A percentile compares a stretch with the other conserved stretches of the same genome.
phyloP scores from a whole-genome alignment of 2,329 filamentous ascomycete genomes.

The Elsinoe australis region DNA sequence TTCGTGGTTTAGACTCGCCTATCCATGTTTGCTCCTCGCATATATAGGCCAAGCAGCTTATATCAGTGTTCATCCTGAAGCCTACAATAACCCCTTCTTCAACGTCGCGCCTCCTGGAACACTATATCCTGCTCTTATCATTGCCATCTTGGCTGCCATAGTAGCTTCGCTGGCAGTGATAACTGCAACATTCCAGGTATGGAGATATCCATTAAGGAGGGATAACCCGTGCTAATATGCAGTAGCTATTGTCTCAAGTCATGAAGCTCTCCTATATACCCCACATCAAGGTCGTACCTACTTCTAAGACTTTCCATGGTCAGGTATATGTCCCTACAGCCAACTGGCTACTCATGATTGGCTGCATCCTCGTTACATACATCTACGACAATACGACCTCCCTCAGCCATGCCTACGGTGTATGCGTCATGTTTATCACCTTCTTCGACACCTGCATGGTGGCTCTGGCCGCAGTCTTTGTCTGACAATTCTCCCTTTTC shows the following conservation, averaged over 20 bases:
- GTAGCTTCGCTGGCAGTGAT: slow-evolving; percentile 75
- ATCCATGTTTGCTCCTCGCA: slow-evolving; percentile 58
- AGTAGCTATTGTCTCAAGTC: slow-evolving; percentile 55
- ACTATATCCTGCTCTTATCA: slow-evolving; percentile 59
- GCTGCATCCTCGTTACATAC: slow-evolving; percentile 64
- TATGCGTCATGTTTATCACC: slow-evolving; percentile 72
- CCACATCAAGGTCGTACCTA: slow-evolving; percentile 66
- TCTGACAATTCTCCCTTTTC: slow-evolving; percentile 58
- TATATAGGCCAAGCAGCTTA: slow-evolving; percentile 70
- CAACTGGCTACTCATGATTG: slow-evolving; percentile 71
- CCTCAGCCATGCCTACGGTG: slow-evolving; percentile 67
- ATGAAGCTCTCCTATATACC: slow-evolving; percentile 70
- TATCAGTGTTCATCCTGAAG: slow-evolving; percentile 52
- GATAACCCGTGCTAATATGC: slow-evolving; percentile 21
- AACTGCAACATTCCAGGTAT: slow-evolving; percentile 59
- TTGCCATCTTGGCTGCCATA: slow-evolving; percentile 57
- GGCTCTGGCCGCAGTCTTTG: slow-evolving; percentile 60
- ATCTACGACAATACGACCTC: slow-evolving; percentile 66
- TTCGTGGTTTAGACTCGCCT: slow-evolving; percentile 54
- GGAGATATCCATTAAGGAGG: background rate
- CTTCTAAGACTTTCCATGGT: slow-evolving; percentile 60
- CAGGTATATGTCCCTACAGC: slow-evolving; percentile 69
- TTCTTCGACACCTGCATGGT: slow-evolving; percentile 73
- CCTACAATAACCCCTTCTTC: slow-evolving; percentile 68
- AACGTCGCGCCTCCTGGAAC: slow-evolving; percentile 59